Evolutionary conservation across 495 filamentous ascomycete species (phyloP).

Genomic region (Penicillium cataractarum): DNA sequence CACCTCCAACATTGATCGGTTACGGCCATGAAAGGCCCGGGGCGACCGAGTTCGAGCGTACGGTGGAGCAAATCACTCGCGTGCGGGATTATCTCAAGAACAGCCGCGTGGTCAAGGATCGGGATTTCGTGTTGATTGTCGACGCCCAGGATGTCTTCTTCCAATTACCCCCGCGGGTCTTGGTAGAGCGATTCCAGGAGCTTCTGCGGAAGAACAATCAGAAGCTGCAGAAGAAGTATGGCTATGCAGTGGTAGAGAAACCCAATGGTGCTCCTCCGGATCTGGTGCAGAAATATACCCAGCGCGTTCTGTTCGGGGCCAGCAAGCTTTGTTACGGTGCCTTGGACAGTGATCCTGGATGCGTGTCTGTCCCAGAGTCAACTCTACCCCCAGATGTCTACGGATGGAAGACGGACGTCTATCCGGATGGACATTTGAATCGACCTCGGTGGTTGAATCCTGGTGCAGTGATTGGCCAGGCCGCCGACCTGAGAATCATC

Average conservation of each 20-base stretch:
- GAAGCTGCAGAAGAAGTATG: constrained; percentile 52
- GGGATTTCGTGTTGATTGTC: constrained; percentile 64
- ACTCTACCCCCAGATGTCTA: constrained; percentile 60
- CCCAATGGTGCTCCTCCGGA: constrained; percentile 28
- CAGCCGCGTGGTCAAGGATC: constrained; percentile 49
- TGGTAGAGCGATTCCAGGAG: constrained; percentile 58
- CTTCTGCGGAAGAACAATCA: constrained; percentile 53
- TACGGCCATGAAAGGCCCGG: constrained; percentile 38
- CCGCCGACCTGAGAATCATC: constrained; percentile 53
- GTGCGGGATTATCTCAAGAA: constrained; percentile 57
- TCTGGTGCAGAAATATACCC: constrained; percentile 52
- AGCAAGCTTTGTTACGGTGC: constrained; percentile 60
- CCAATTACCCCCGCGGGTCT: constrained; percentile 61
- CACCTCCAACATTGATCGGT: constrained; percentile 59
- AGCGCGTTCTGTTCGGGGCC: constrained; percentile 63
- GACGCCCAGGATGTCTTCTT: constrained; percentile 64
- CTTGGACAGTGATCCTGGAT: constrained; percentile 50
- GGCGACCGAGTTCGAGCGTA: constrained; percentile 37
- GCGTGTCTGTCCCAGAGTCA: constrained; percentile 57
- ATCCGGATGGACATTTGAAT: constrained; percentile 42
- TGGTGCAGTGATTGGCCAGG: constrained; percentile 56
- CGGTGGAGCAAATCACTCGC: constrained; percentile 51
- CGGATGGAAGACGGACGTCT: constrained; percentile 56
- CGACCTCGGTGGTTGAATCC: constrained; percentile 58
- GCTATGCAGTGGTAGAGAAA: constrained; percentile 39